These are phyloP conservation scores for Epichloe scottii DNA, from an alignment of 2,329 filamentous ascomycete species.

Conservation along the genomic window DNA sequence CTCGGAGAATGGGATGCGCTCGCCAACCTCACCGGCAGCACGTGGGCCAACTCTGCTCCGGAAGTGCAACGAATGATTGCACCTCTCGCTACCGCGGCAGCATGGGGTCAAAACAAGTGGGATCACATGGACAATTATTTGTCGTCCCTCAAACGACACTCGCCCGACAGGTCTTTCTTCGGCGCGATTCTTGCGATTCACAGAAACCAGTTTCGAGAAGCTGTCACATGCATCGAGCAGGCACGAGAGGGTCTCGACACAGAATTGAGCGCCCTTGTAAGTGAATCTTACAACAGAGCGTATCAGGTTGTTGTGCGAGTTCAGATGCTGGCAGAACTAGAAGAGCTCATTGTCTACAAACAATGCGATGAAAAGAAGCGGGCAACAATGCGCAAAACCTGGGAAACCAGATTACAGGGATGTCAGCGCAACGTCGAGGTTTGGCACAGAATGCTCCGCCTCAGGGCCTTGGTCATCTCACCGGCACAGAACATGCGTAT, in stretches of 20 bases:
- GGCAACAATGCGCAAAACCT: constrained; percentile 81
- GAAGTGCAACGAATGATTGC: constrained; percentile 88
- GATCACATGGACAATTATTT: constrained; percentile 97
- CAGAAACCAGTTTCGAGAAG: constrained; percentile 88
- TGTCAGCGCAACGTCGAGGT: constrained; percentile 96
- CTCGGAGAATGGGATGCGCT: constrained; percentile 95
- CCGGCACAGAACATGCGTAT: constrained; percentile 94
- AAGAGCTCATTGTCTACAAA: constrained; percentile 97
- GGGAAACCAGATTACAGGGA: constrained; percentile 88
- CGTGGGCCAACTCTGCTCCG: constrained; percentile 79
- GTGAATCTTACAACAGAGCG: constrained; percentile 93
- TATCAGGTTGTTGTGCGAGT: constrained; percentile 97
- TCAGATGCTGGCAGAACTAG: constrained; percentile 96
- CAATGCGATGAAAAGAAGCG: constrained; percentile 83
- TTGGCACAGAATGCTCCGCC: constrained; percentile 96
- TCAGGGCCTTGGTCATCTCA: constrained; percentile 81
- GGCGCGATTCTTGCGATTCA: constrained; percentile 91
- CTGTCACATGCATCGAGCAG: constrained; percentile 77
- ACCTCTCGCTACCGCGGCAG: constrained; percentile 84
- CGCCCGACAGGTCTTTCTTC: constrained; percentile 93
- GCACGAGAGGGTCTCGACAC: constrained; percentile 90
- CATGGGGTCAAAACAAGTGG: constrained; percentile 95
- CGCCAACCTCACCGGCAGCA: constrained; percentile 77
- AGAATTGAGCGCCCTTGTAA: constrained; percentile 89
- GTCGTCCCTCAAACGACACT: constrained; percentile 84